Evolutionary conservation across 768 basidiomycete genomes (phyloP).

Genomic region (Lyophyllum decastes): DNA sequence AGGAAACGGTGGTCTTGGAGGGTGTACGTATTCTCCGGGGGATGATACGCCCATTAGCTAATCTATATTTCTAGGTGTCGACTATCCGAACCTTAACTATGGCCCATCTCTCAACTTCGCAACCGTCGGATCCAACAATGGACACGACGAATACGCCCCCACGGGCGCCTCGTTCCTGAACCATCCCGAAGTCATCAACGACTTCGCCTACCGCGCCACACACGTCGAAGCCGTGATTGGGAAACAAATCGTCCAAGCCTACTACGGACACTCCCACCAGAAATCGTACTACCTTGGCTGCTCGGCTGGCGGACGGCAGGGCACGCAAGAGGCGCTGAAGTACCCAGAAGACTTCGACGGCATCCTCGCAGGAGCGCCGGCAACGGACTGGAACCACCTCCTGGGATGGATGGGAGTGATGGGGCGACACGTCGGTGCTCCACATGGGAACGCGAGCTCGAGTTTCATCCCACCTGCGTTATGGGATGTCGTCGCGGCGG

Average conservation of each 20-base stretch:
- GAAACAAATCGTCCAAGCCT: not conserved
- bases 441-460: not conserved
- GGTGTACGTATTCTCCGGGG: not conserved
- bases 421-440: not conserved
- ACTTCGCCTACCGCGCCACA: constrained; percentile 3
- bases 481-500: constrained; percentile 8
- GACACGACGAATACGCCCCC: not conserved
- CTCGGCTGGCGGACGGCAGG: constrained; percentile 6
- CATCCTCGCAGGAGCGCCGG: constrained; percentile 1
- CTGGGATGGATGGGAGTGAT: not conserved
- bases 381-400: constrained; percentile 1
- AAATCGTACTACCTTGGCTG: constrained; percentile 12
- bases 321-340: constrained; percentile 5
- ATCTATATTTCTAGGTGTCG: not conserved
- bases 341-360: constrained; percentile 16
- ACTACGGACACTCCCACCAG: not conserved
- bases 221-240: constrained; percentile 2
- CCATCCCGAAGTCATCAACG: constrained; percentile 9
- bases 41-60: not conserved
- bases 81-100: constrained; percentile 1
- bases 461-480: not conserved
- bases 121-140: constrained; percentile 4
- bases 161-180: not conserved
- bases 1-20: not conserved
- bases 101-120: constrained; percentile 5